These are phyloP conservation scores for Escallonia rubra DNA, from an alignment of 129 eudicot genomes.

Conservation along the genomic window DNA sequence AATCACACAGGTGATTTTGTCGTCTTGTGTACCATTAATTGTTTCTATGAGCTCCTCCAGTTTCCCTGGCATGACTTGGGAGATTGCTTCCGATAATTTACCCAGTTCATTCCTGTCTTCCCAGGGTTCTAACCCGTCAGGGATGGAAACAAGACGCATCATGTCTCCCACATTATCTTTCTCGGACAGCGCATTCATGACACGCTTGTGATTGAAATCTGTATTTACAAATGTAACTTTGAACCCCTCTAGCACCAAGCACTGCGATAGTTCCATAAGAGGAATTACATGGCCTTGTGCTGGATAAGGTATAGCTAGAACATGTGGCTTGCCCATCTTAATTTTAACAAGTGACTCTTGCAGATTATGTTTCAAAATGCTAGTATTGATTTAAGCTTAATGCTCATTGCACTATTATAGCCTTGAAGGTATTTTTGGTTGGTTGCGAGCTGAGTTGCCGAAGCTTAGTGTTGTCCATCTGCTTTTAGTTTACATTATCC, in stretches of 20 bases:
- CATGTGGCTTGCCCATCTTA: slow-evolving; percentile 26
- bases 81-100: slow-evolving; percentile 15
- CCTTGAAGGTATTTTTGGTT: neutral
- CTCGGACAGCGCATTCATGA: slow-evolving; percentile 4
- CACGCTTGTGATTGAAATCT: slow-evolving; percentile 28
- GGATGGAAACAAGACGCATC: slow-evolving; percentile 20
- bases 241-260: slow-evolving; percentile 20
- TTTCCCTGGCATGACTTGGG: slow-evolving; percentile 27
- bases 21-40: slow-evolving; percentile 15
- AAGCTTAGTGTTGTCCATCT: slow-evolving; percentile 5
- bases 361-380: neutral
- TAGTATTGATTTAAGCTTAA: neutral
- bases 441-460: slow-evolving; percentile 9
- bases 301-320: slow-evolving; percentile 44
- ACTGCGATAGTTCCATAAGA: slow-evolving; percentile 30
- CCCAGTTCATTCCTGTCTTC: slow-evolving; percentile 29
- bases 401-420: slow-evolving; percentile 4
- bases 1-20: slow-evolving; percentile 30
- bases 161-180: slow-evolving; percentile 7
- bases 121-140: slow-evolving; percentile 33
- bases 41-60: slow-evolving; percentile 25
- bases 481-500: neutral
- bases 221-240: slow-evolving; percentile 40
- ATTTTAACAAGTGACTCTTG: neutral
- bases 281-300: slow-evolving; percentile 66